phyloP scores from a whole-genome alignment of 345 rosid species.

The Excoecaria agallocha region DNA sequence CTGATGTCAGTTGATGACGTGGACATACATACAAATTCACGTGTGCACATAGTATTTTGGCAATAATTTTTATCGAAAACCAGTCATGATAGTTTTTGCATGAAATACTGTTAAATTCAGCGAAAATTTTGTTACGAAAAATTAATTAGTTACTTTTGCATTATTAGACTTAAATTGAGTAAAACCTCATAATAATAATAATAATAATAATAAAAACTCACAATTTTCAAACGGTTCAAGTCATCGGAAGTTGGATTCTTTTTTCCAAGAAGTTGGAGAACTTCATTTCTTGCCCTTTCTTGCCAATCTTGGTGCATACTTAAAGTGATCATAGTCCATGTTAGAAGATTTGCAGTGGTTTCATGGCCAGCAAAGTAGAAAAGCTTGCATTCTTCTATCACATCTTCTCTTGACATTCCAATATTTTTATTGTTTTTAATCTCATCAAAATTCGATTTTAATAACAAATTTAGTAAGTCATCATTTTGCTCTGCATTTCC shows the following conservation, averaged over 20 bases:
- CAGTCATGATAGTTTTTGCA: no score
- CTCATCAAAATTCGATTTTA: slow-evolving; percentile 14
- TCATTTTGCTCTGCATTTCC: slow-evolving; percentile 13
- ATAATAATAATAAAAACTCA: slow-evolving; percentile 14
- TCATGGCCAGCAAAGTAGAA: slow-evolving; percentile 27
- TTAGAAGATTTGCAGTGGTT: slow-evolving; percentile 37
- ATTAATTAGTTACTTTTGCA: no score
- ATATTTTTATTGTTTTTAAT: background rate
- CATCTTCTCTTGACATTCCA: slow-evolving; percentile 24
- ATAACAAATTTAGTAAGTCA: slow-evolving; percentile 21
- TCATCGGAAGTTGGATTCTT: slow-evolving; percentile 17
- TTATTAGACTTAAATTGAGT: no score
- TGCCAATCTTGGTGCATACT: slow-evolving; percentile 20
- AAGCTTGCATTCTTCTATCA: slow-evolving; percentile 28
- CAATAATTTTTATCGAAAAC: no score
- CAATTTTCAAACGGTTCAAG: slow-evolving; percentile 17
- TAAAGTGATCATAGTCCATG: slow-evolving; percentile 24
- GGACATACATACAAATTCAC: no score
- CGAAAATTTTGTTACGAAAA: no score
- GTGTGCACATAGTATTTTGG: no score
- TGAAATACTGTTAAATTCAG: no score
- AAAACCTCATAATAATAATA: no score
- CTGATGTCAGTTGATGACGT: no score
- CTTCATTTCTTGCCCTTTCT: slow-evolving; percentile 23
- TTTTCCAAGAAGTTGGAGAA: slow-evolving; percentile 6